phyloP scores from a whole-genome alignment of 2,329 filamentous ascomycete species.

The Colletotrichum costaricense region DNA sequence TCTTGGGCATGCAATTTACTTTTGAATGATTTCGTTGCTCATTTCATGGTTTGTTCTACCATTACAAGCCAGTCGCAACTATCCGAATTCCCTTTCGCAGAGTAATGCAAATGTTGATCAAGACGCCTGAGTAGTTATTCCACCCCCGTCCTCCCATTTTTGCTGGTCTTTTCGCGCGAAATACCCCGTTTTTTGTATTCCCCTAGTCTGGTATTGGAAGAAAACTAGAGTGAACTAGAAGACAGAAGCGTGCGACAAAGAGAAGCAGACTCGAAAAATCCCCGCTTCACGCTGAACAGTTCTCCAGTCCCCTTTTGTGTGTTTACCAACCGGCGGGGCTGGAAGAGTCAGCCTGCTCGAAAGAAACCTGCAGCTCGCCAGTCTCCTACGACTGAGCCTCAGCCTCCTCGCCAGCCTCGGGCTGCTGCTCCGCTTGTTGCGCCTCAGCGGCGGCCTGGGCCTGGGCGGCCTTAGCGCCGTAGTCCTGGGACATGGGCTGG shows the following conservation, averaged over 20 bases:
- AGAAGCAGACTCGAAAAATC: neutral
- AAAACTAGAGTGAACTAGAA: slow-evolving; percentile 16
- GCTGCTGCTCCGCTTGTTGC: slow-evolving; percentile 63
- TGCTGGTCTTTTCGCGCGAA: slow-evolving; percentile 25
- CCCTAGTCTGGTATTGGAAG: slow-evolving; percentile 24
- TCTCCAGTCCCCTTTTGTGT: neutral
- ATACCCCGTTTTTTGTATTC: slow-evolving; percentile 18
- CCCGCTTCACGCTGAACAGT: neutral
- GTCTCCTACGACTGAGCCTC: slow-evolving; percentile 58
- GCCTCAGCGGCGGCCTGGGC: slow-evolving; percentile 75
- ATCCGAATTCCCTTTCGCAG: slow-evolving; percentile 38
- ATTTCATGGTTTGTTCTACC: slow-evolving; percentile 38
- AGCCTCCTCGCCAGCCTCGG: slow-evolving; percentile 67
- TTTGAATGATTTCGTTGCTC: slow-evolving; percentile 38
- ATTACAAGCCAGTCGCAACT: slow-evolving; percentile 40
- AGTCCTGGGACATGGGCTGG: slow-evolving; percentile 97
- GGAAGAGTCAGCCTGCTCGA: slow-evolving; percentile 17
- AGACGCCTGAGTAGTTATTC: slow-evolving; percentile 39
- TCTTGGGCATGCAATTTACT: neutral
- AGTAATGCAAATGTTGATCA: slow-evolving; percentile 40
- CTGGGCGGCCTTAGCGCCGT: slow-evolving; percentile 88
- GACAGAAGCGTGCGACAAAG: slow-evolving; percentile 18
- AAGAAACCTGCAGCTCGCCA: slow-evolving; percentile 36
- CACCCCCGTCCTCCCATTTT: slow-evolving; percentile 36
- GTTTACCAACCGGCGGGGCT: neutral